A percentile compares a stretch with the other conserved stretches of the same genome.
phyloP scores from a whole-genome alignment of 2,329 filamentous ascomycete genomes.

The Nannizzia gypsea region DNA sequence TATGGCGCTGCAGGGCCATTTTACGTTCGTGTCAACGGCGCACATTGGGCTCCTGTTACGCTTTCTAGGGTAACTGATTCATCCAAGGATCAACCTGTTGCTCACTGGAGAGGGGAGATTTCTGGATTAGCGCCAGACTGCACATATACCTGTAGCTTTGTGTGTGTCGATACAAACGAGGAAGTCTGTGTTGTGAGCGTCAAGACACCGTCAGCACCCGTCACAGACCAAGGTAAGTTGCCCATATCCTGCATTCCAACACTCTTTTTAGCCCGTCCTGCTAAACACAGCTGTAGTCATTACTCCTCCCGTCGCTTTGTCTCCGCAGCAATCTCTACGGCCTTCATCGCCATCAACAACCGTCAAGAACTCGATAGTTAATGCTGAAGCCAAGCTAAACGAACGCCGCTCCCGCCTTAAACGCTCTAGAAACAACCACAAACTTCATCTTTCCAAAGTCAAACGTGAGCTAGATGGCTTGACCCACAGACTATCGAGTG shows the following conservation, averaged over 20 bases:
- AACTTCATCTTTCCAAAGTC: constrained; percentile 45
- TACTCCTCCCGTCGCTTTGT: constrained; percentile 31
- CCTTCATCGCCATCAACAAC: constrained; percentile 55
- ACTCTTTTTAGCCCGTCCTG: neutral
- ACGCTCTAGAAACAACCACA: constrained; percentile 51
- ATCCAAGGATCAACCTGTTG: constrained; percentile 34
- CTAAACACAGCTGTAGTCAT: constrained; percentile 15
- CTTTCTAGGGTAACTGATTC: constrained; percentile 39
- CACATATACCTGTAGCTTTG: constrained; percentile 53
- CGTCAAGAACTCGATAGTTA: constrained; percentile 52
- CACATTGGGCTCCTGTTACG: constrained; percentile 51
- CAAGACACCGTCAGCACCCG: constrained; percentile 49
- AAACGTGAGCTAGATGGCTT: constrained; percentile 51
- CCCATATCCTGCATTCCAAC: neutral
- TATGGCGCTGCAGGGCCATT: constrained; percentile 43
- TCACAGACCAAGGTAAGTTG: constrained; percentile 44
- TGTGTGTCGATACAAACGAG: constrained; percentile 44
- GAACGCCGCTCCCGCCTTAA: constrained; percentile 49
- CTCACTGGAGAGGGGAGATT: constrained; percentile 49
- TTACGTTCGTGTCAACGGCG: constrained; percentile 54
- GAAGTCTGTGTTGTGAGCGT: constrained; percentile 50
- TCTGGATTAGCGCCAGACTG: constrained; percentile 53
- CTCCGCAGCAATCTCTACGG: constrained; percentile 47
- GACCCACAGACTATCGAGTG: constrained; percentile 46
- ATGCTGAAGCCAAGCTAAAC: constrained; percentile 48